Evolutionary conservation across 2,329 filamentous ascomycete species (phyloP), one percentile per base, ranked within the genome.

Genomic region (Talaromyces pinophilus): DNA sequence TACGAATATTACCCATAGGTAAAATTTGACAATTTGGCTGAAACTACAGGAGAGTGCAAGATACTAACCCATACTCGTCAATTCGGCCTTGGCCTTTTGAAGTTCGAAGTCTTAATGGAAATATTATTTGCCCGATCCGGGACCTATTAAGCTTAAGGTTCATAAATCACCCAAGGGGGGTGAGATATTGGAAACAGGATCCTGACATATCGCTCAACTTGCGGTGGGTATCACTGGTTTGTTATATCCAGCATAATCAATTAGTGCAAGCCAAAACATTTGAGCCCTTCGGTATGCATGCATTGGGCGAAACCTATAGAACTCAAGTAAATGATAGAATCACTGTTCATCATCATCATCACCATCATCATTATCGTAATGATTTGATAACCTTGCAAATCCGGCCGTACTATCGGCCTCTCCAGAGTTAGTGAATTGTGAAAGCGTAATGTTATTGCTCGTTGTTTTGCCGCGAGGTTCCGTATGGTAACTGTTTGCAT

Each of bases 311-410:
- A n/a, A n/a, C 8, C 17, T 42, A n/a, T 42, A 42, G 40, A 42
- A 19, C 17, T 30, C 48, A 52, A 15, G 11, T 52, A 52, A 17
- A 52, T 52, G 13, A 52, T 50, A 46, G 25, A 28, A 52, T 52
- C 17, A 30, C 15, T 28, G 22, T 44, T 46, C 59, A 60, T 60
- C 59, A 46, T 60, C 59, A 46, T 46, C 25, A 11, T 42, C 40
- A n/a, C 17, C 40, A 42, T n/a, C 55, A 42, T 60, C 38, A 40
- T 8, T 35, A 19, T 59, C 54, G 10, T 59, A 28, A n/a, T 35
- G 25, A 60, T 60, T 30, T 10, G 57, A 44, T 22, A 44, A 25
- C 7, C 40, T 33, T 11, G 59, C 59, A 46, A 60, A 48, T 46
- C 17, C 59, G 7, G 40, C 40, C 2, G 59, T 60, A 35, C 59